Base-by-base conservation (phyloP, 2,329 filamentous ascomycete genomes). In the Hypoxylon sp. region DNA sequence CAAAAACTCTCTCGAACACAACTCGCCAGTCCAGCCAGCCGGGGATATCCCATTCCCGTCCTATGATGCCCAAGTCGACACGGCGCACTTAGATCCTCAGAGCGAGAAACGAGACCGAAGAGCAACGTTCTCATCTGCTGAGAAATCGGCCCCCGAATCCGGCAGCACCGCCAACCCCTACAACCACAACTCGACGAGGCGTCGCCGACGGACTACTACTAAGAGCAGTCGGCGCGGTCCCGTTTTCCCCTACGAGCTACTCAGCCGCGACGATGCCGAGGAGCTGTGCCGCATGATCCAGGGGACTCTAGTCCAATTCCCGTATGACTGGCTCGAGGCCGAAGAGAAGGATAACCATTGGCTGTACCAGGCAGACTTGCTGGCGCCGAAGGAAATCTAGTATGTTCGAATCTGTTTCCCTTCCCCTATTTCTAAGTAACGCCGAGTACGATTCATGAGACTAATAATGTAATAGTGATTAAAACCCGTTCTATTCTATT, bases 351-450 rank as follows among this genome's bases (percentile, higher is more conserved):
- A 93, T 72, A 93, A 94, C 62, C 97, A 98, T 78, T 99, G 96
- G 96, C 87, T 98, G 69, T 98, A 97, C 81, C 93, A 95, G 77
- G 93, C 98, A 62, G 96, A 99, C 80, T 92, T 97, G 80, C 91
- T 99, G 78, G 97, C 96, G 75, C 96, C 96, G 62, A 85, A 99
- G 81, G 94, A 98, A 82, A 98, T 99, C 76, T 99, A 99, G 92
- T 93, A 86, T 90, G 92, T 87, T 11, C 15, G 39, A 32, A 27
- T 29, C 24, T 47, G 27, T 21, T 19, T 47, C 29, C 21, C 10
- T 59, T 42, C 24, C 19, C n/a, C 17, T 46, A 17, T 42, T 6
- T 2, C 6, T 7, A 6, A 21, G 7, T n/a, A 17, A 21, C 15
- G 19, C 35, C 24, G 19, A 50, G 29, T 27, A 53, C 7, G 24